Conservation (phyloP, 2,329 filamentous ascomycete genomes). For the Claviceps cyperi region DNA sequence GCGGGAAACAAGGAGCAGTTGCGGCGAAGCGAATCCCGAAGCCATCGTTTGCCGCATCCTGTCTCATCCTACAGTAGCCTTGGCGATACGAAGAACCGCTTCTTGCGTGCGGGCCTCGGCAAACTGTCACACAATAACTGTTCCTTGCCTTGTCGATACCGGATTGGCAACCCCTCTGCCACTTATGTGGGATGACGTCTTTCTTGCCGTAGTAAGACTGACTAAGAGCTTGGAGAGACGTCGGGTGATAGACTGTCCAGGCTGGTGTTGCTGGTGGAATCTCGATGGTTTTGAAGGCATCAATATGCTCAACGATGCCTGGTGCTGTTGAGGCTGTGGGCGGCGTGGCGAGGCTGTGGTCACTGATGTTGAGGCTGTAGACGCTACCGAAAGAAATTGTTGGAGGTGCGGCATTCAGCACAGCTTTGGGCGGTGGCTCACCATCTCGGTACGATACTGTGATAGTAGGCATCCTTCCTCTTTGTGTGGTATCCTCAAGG, state of each 20-base stretch:
- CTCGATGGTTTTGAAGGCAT: background rate
- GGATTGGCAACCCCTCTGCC: constrained; percentile 71
- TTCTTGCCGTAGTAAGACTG: constrained; percentile 35
- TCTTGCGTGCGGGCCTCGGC: constrained; percentile 80
- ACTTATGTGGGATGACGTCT: constrained; percentile 50
- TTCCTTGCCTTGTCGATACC: constrained; percentile 52
- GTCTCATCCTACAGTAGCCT: constrained; percentile 59
- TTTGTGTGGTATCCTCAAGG: background rate
- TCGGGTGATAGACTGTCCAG: constrained; percentile 16
- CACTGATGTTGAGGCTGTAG: no score
- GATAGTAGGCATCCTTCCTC: background rate
- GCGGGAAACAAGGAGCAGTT: constrained; percentile 63
- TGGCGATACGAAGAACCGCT: constrained; percentile 47
- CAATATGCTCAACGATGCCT: background rate
- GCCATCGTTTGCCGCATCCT: constrained; percentile 51
- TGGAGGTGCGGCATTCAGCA: no score
- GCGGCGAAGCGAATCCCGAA: constrained; percentile 66
- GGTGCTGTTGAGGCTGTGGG: no score
- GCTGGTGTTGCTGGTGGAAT: constrained; percentile 48
- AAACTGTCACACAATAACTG: constrained; percentile 69
- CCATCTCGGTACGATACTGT: background rate
- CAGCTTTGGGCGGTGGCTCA: background rate
- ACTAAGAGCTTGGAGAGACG: constrained; percentile 14
- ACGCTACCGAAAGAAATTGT: no score
- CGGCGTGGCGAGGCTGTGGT: no score